Percentiles rank a stretch among this genome's conserved stretches.
Evolutionary conservation across 208 protist genomes (phyloP).

Genomic region (Crithidia fasciculata): DNA sequence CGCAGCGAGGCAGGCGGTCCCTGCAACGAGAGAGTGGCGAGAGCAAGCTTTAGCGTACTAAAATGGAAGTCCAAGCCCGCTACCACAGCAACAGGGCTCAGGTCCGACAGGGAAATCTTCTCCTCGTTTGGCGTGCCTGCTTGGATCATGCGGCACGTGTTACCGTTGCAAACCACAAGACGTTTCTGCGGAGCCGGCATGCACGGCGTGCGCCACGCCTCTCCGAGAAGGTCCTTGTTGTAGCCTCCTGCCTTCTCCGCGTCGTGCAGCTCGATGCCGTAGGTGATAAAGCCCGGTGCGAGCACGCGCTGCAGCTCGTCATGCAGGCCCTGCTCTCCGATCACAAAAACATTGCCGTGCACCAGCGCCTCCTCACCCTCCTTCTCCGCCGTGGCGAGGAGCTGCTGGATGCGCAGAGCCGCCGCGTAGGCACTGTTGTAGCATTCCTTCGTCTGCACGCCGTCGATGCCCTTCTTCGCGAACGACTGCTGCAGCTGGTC

Average conservation of each 20-base stretch:
- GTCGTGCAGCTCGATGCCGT: conserved; percentile 75
- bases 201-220: conserved; percentile 36
- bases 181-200: conserved; percentile 55
- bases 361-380: conserved; percentile 34
- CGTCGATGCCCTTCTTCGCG: conserved; percentile 45
- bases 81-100: conserved; percentile 66
- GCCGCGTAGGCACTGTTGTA: conserved; percentile 81
- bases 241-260: conserved; percentile 51
- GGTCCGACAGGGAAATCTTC: conserved; percentile 58
- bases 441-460: conserved; percentile 45
- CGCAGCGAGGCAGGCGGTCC: conserved; percentile 12
- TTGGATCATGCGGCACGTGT: conserved; percentile 33
- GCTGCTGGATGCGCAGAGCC: conserved; percentile 46
- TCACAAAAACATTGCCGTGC: conserved; percentile 74
- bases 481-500: conserved; percentile 40
- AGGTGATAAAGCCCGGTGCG: conserved; percentile 71
- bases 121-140: conserved; percentile 21
- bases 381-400: conserved; percentile 25
- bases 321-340: conserved; percentile 73
- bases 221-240: conserved; percentile 22
- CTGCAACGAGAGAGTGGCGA: conserved; percentile 52
- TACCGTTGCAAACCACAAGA: conserved; percentile 40
- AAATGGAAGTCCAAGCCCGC: conserved; percentile 70
- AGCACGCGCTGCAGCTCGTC: conserved; percentile 66
- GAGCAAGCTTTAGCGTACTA: conserved; percentile 67